phyloP scores from a whole-genome alignment of 169 alveolate genomes.

The Cyclospora cayetanensis region DNA sequence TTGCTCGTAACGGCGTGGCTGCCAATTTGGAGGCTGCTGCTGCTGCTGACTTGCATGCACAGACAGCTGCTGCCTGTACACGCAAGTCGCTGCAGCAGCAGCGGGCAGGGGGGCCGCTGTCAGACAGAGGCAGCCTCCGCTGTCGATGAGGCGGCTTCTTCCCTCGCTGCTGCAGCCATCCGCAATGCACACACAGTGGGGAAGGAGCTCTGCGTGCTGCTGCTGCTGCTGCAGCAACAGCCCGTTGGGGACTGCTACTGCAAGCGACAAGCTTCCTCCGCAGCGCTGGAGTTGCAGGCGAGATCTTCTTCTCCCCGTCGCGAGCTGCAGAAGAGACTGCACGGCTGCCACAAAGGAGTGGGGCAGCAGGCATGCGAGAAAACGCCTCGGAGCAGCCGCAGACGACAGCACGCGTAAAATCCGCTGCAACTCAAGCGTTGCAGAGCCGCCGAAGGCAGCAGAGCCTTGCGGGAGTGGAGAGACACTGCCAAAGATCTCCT shows the following conservation, averaged over 20 bases:
- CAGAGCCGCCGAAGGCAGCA: background rate
- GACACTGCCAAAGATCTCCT: background rate
- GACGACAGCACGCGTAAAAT: background rate
- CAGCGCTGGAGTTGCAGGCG: background rate
- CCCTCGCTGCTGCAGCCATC: slow-evolving; percentile 33
- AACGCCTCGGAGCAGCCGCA: background rate
- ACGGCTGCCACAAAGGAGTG: background rate
- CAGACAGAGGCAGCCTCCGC: background rate
- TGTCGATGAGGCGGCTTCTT: background rate
- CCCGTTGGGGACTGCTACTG: background rate
- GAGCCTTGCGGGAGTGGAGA: background rate
- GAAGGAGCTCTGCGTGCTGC: slow-evolving; percentile 12
- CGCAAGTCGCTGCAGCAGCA: slow-evolving; percentile 40
- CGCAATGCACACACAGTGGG: background rate
- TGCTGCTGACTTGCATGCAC: too few relatives aligned
- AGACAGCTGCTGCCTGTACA: too few relatives aligned
- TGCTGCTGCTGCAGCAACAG: slow-evolving; percentile 2
- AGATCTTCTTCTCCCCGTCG: background rate
- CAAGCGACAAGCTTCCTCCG: background rate
- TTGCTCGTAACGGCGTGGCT: too few relatives aligned
- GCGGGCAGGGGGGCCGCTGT: background rate
- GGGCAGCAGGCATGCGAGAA: background rate
- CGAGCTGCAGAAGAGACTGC: background rate
- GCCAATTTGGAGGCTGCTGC: background rate
- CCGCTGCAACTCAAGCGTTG: slow-evolving; percentile 17